Conservation (phyloP, 2,329 filamentous ascomycete species). For the Sporothrix globosa region DNA sequence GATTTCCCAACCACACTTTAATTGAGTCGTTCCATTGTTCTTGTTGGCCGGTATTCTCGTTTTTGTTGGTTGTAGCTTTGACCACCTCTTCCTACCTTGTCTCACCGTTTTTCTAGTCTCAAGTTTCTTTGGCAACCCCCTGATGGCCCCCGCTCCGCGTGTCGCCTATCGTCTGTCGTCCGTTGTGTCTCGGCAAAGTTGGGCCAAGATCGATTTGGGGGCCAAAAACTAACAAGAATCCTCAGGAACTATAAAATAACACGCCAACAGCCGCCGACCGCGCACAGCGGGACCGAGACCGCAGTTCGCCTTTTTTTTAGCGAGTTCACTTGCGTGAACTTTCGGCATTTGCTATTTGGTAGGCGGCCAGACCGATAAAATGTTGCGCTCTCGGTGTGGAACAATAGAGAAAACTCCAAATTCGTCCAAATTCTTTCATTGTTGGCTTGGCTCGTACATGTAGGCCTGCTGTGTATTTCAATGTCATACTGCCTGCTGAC, state of each 20-base stretch:
- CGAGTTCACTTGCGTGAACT: background rate
- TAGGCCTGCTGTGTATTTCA: background rate
- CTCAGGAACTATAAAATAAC: background rate
- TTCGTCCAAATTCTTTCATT: background rate
- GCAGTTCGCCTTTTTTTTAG: constrained; percentile 13
- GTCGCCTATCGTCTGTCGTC: constrained; percentile 20
- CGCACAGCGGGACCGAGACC: constrained; percentile 4
- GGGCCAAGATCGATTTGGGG: constrained; percentile 17
- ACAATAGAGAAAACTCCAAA: background rate
- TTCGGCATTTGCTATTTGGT: too few relatives aligned
- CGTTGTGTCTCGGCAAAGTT: constrained; percentile 12
- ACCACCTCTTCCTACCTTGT: background rate
- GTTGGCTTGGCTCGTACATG: background rate
- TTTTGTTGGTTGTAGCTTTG: background rate
- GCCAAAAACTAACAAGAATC: constrained; percentile 14
- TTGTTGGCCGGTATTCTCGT: background rate
- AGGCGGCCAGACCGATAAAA: too few relatives aligned
- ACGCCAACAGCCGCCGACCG: constrained; percentile 26
- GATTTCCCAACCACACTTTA: background rate
- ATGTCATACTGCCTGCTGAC: background rate
- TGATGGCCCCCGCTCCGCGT: background rate
- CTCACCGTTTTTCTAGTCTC: background rate
- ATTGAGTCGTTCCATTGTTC: background rate
- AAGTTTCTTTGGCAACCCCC: background rate
- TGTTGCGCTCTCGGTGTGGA: background rate